These are phyloP conservation scores for Taphrina pruni DNA, from an alignment of 1,139 yeast genomes.

Conservation along the genomic window DNA sequence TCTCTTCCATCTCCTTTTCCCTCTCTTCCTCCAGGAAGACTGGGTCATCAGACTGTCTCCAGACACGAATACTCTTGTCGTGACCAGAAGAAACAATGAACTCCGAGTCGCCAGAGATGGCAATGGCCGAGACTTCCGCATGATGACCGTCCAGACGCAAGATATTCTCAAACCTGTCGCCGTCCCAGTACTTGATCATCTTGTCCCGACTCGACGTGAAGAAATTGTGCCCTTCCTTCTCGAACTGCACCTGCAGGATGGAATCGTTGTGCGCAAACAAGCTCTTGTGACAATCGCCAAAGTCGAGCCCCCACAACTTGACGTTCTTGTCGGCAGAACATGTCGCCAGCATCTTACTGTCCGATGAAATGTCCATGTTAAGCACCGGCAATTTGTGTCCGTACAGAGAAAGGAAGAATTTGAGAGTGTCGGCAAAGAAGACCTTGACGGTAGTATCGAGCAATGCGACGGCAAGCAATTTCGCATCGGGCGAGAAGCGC, in stretches of 20 bases:
- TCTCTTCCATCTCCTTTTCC: constrained; percentile 92
- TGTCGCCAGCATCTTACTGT: constrained; percentile 83
- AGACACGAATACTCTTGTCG: constrained; percentile 87
- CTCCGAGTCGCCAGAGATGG: constrained; percentile 73
- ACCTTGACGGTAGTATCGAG: constrained; percentile 94
- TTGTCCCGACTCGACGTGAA: constrained; percentile 92
- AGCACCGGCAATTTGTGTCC: constrained; percentile 93
- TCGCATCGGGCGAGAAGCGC: constrained; percentile 80
- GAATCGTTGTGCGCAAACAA: constrained; percentile 96
- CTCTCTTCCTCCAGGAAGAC: constrained; percentile 94
- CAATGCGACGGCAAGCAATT: constrained; percentile 78
- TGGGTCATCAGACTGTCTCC: constrained; percentile 93
- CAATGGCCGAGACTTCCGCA: constrained; percentile 89
- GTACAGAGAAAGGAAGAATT: constrained; percentile 83
- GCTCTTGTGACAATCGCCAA: constrained; percentile 97
- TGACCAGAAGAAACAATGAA: constrained; percentile 87
- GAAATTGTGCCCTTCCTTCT: constrained; percentile 84
- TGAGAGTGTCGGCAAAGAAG: constrained; percentile 81
- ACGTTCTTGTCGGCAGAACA: constrained; percentile 97
- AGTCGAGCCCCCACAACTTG: constrained; percentile 97
- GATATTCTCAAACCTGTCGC: constrained; percentile 91
- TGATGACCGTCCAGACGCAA: constrained; percentile 87
- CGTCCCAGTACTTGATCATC: constrained; percentile 93
- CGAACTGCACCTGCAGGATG: constrained; percentile 82
- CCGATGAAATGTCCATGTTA: constrained; percentile 85